Evolutionary conservation across 192 early-diverging fungal genomes (phyloP), one percentile per base, ranked within the genome.

Genomic region (Coemansia sp.): DNA sequence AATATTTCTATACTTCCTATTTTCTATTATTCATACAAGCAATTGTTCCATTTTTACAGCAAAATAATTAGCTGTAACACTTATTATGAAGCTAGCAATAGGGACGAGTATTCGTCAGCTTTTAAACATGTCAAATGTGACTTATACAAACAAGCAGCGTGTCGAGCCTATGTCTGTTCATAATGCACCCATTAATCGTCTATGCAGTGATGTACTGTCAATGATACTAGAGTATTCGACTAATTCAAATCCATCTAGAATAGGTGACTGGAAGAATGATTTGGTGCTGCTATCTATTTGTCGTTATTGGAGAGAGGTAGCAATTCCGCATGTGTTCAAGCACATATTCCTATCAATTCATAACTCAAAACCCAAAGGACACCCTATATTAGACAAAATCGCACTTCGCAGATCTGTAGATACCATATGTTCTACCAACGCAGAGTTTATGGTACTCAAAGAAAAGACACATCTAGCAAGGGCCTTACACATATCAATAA

Each of bases 161-260:
- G 12, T 44, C 12, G 38, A 44, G 38, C 3, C 38, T 10, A 14
- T 16, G 3, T 16, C 38, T 44, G 16, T 44, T 16, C 5, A 28
- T 28, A 16, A 18, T 10, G 18, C 26, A 19, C 27, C 54, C 0
- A 49, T 30, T 19, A 4, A 51, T 25, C 4, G 8, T 21, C 5
- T 64, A 2, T 64, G 62, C 27, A 41, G 30, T 19, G 62, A 64
- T 49, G 32, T 64, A 5, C 18, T 64, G 16, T n/a, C 28, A 18
- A 14, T 64, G 24, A 54, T 64, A 25, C 5, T 64, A 2, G 47
- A 41, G 28, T 26, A 22, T n/a, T 19, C 54, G 8, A 5, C 56
- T 14, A 44, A 44, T 1, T 10, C 25, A 21, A 14, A 38, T 2
- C 4, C 54, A n/a, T 38, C 14, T 12, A 8, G 16, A 26, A 31